These are phyloP conservation scores for Alisma plantagoaquatica DNA, from an alignment of 106 monocot species.

Conservation along the genomic window DNA sequence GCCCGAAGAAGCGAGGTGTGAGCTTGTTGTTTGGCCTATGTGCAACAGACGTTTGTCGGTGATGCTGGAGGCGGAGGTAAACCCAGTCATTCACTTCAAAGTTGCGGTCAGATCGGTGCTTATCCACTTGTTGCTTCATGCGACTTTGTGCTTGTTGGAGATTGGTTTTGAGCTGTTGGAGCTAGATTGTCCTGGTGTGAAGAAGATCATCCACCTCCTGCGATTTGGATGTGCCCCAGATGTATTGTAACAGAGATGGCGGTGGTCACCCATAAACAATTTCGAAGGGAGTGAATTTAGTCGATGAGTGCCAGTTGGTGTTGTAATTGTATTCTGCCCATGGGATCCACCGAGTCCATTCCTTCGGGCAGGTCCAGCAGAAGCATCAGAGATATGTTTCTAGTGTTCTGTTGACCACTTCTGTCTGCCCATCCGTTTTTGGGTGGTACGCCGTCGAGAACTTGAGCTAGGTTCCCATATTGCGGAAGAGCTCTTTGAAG, in stretches of 20 bases:
- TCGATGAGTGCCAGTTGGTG: neutral
- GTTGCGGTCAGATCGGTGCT: neutral
- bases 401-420: neutral
- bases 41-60: neutral
- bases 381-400: slow-evolving; percentile 2
- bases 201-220: neutral
- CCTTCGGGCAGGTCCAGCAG: neutral
- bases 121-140: neutral
- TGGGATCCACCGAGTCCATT: neutral
- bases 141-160: neutral
- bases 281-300: neutral
- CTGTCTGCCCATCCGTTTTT: slow-evolving; percentile 9
- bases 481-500: neutral
- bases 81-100: neutral
- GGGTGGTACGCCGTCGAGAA: slow-evolving; percentile 1
- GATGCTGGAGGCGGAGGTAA: neutral
- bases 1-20: neutral
- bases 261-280: neutral
- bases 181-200: neutral
- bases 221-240: neutral
- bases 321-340: slow-evolving; percentile 5
- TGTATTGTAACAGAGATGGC: neutral
- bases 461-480: neutral
- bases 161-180: neutral
- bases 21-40: neutral